Base-by-base conservation (phyloP, 306 rosid species). In the Luffa aegyptiaca region DNA sequence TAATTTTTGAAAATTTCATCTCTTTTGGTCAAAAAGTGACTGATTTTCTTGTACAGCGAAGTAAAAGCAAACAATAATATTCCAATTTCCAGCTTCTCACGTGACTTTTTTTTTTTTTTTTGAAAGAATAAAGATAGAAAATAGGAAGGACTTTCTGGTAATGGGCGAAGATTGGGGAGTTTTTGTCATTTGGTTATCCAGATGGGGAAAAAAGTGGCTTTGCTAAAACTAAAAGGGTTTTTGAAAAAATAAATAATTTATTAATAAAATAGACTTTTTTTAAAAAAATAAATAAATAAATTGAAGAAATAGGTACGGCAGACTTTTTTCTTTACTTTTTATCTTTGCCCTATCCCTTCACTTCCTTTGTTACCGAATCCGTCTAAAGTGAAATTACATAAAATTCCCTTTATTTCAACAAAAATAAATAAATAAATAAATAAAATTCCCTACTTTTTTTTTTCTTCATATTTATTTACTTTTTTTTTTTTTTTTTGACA, bases 341-440 rank as follows among this genome's bases (percentile, higher is more conserved):
- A 70, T 70, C 76, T 10, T 70, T 20, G 76, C 76, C 37, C 76
- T 71, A 71, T 45, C 76, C 18, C 18, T 71, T 71, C 76, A 21
- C 39, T 45, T 46, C 11, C 76, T 71, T 71, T 71, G 76, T 46
- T 71, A 45, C 35, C 11, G 76, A 71, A 71, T 71, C 55, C 45
- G 2, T 9, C 53, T 45, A 45, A 71, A 45, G 76, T 71, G n/a
- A 71, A 45, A 70, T 70, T 44, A 70, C n/a, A 70, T 70, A 70
- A 70, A 70, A 20, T 44, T 70, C 76, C 55, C 55, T n/a, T 26
- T 26, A 26, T 26, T 26, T 26, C 31, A 26, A 26, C 0, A 26
- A 26, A 26, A 26, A 26, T n/a, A n/a, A 26, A 26, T 0, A 26
- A 26, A 26, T 0, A 26, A 26, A 26, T 20, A 70, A 10, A 70